Percentiles rank a stretch among this genome's conserved stretches.
Evolutionary conservation across 306 rosid genomes (phyloP).

Genomic region (Begonia loranthoides): DNA sequence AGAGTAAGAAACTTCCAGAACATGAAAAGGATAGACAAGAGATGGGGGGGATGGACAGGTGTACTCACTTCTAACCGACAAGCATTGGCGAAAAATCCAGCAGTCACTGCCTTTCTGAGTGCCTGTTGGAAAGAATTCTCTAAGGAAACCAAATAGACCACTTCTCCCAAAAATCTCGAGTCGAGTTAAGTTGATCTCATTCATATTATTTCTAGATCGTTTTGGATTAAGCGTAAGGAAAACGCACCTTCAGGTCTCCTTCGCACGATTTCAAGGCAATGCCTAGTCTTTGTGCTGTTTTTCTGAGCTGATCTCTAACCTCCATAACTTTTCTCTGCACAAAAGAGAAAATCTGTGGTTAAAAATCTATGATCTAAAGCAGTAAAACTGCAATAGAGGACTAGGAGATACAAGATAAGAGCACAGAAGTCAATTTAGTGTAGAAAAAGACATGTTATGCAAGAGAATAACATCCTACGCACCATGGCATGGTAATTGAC

Average conservation of each 20-base stretch:
- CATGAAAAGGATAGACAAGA: slow-evolving; percentile 1
- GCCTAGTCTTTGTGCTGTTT: slow-evolving; percentile 78
- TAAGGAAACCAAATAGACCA: too few species aligned
- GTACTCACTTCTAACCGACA: slow-evolving; percentile 64
- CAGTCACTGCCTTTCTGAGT: slow-evolving; percentile 70
- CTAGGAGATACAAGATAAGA: background rate
- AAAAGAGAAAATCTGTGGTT: background rate
- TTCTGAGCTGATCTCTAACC: slow-evolving; percentile 79
- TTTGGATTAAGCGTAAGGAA: slow-evolving; percentile 1
- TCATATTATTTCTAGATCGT: too few species aligned
- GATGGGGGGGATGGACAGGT: slow-evolving; percentile 5
- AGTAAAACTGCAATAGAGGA: background rate
- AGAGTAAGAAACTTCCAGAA: background rate
- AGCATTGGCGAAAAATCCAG: slow-evolving; percentile 73
- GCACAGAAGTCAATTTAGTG: too few species aligned
- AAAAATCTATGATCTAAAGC: background rate
- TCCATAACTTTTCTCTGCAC: slow-evolving; percentile 75
- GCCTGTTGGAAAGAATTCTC: slow-evolving; percentile 34
- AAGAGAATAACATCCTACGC: slow-evolving; percentile 12
- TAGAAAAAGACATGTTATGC: background rate
- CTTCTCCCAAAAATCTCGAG: too few species aligned
- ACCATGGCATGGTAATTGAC: slow-evolving; percentile 95
- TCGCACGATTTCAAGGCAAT: slow-evolving; percentile 59
- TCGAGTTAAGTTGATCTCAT: too few species aligned
- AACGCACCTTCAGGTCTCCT: slow-evolving; percentile 50